Percentiles rank a stretch among this genome's conserved stretches.
phyloP scores from a whole-genome alignment of 495 filamentous ascomycete species.

The Neurospora sp. region DNA sequence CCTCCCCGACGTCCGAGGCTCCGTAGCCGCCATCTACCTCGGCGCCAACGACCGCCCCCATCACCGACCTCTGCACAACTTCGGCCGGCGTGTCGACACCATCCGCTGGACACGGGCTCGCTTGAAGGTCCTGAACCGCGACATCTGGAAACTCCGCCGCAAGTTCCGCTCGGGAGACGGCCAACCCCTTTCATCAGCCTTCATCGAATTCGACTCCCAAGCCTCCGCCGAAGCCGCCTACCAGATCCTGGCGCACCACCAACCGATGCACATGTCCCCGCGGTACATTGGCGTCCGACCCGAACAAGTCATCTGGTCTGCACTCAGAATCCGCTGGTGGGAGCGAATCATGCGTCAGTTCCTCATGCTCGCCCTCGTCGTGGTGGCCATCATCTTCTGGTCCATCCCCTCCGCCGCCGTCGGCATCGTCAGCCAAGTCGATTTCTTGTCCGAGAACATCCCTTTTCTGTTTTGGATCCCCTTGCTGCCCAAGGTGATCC shows the following conservation, averaged over 20 bases:
- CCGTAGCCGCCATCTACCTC: constrained; percentile 68
- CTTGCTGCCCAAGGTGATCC: constrained; percentile 50
- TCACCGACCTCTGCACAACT: constrained; percentile 37
- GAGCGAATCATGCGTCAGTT: constrained; percentile 61
- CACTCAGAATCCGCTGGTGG: constrained; percentile 73
- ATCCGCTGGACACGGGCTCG: constrained; percentile 75
- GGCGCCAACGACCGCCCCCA: constrained; percentile 48
- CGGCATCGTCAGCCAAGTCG: constrained; percentile 69
- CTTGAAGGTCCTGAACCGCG: constrained; percentile 60
- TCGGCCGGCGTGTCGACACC: constrained; percentile 59
- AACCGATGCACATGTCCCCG: constrained; percentile 72
- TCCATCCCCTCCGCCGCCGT: constrained; percentile 76
- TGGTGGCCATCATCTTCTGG: constrained; percentile 76
- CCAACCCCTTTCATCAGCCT: constrained; percentile 51
- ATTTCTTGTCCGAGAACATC: constrained; percentile 48
- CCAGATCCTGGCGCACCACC: constrained; percentile 70
- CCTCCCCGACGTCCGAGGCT: constrained; percentile 43
- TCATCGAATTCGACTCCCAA: constrained; percentile 73
- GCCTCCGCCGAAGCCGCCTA: constrained; percentile 71
- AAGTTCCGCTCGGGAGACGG: constrained; percentile 36
- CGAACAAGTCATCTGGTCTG: constrained; percentile 73
- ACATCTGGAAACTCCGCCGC: constrained; percentile 52
- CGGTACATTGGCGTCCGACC: constrained; percentile 73
- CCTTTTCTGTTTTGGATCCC: constrained; percentile 60
- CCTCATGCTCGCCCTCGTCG: constrained; percentile 51